Conservation (phyloP, 305 asterid genomes). For the Vinca major region DNA sequence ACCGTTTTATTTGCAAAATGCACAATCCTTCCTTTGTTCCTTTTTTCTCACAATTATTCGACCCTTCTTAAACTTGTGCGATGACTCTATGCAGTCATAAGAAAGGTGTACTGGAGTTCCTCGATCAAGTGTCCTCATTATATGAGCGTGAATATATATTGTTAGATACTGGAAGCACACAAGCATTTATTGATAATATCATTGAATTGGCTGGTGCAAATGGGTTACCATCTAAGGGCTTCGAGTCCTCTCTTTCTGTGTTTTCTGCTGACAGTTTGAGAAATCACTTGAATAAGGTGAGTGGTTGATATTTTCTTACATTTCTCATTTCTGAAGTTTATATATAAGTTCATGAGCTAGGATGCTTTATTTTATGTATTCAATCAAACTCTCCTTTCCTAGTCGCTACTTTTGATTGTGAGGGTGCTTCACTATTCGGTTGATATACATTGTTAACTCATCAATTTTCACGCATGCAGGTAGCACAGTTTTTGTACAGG, state of each 20-base stretch:
- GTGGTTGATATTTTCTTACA: not conserved
- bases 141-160: constrained; percentile 56
- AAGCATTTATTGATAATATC: constrained; percentile 53
- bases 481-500: constrained; percentile 61
- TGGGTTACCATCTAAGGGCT: constrained; percentile 60
- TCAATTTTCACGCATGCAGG: constrained; percentile 47
- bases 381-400: not conserved
- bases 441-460: constrained; percentile 11
- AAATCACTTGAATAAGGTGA: constrained; percentile 60
- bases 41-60: constrained; percentile 4
- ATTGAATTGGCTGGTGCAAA: constrained; percentile 72
- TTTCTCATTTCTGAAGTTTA: not conserved
- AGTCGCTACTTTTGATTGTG: not conserved
- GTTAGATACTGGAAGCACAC: constrained; percentile 39
- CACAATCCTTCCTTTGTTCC: constrained; percentile 3
- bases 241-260: constrained; percentile 49
- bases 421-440: constrained; percentile 2
- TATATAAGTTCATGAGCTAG: not conserved
- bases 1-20: not conserved
- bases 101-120: constrained; percentile 63
- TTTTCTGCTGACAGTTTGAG: constrained; percentile 46
- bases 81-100: constrained; percentile 56
- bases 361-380: not conserved
- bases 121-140: constrained; percentile 76
- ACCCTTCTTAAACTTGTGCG: not conserved